Base-by-base conservation (phyloP, 768 basidiomycete genomes). In the Podaxis carcinomalis region DNA sequence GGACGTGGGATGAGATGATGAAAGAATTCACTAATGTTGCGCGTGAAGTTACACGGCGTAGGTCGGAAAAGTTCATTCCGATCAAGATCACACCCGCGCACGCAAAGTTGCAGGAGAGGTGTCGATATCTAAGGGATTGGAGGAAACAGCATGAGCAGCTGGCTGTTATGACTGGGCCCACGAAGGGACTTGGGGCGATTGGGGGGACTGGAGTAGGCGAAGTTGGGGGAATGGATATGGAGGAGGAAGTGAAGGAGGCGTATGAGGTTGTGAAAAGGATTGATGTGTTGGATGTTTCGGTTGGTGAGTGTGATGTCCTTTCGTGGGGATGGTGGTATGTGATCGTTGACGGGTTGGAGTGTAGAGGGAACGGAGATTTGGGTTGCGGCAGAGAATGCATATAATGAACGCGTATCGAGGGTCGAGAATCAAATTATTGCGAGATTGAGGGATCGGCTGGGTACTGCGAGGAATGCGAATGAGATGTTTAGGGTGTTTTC, bases 401-500 rank as follows among this genome's bases (percentile, higher is more conserved):
- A 99, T 72, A 98, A 98, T 67, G 96, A 98, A 74, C 89, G 95
- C 21, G 95, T 98, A 25, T 90, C 97, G 1, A 82, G 96, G 11
- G 96, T 99, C 19, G 97, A 99, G 77, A 98, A 98, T 75, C 96
- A 98, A 73, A 98, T 98, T 70, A 98, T 98, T 72, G 90, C 96
- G 14, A 82, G 93, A 36, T 73, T 99, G 51, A 83, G 96, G 25
- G 96, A 98, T 73, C 82, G 93, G 61, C 80, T 98, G 10, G 97
- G 94, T 13, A 96, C 94, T 14, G 97, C 97, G 23, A 79, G 95
- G 35, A 99, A 98, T 72, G 96, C 97, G 14, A 96, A 97, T 72
- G 97, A 98, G 76, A 99, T 98, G 97, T 98, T 99, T 77, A 83
- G 96, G 55, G 96, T 98, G 49, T 98, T 99, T 74, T 95, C 93